A percentile compares a stretch with the other conserved stretches of the same genome.
Conservation (phyloP, 352 stramenopile species). For the Globisporangium lucens region DNA sequence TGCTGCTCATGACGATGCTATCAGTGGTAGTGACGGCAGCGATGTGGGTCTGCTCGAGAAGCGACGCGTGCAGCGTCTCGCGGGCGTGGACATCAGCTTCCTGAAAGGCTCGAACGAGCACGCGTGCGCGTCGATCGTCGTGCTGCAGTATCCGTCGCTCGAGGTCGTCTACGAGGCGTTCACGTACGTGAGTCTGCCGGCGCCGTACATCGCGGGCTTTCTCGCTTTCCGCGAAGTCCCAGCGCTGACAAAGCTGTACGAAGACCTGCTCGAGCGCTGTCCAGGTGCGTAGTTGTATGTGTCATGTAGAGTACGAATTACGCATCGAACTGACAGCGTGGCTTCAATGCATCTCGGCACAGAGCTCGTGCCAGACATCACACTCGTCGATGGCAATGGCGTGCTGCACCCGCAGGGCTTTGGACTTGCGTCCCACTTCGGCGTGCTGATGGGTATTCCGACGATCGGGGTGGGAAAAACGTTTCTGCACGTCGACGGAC, state of each 20-base stretch:
- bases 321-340: background rate
- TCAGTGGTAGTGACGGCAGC: background rate
- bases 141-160: slow-evolving; percentile 63
- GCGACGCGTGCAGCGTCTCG: slow-evolving; percentile 38
- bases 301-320: background rate
- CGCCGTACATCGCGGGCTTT: slow-evolving; percentile 80
- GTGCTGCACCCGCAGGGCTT: slow-evolving; percentile 88
- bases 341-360: slow-evolving; percentile 15
- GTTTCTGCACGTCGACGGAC: slow-evolving; percentile 87
- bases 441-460: slow-evolving; percentile 84
- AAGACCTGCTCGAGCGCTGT: slow-evolving; percentile 46
- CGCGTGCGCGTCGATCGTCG: slow-evolving; percentile 79
- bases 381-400: slow-evolving; percentile 92
- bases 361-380: slow-evolving; percentile 80
- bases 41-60: background rate
- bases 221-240: slow-evolving; percentile 79
- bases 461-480: slow-evolving; percentile 91
- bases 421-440: slow-evolving; percentile 92
- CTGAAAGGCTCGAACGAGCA: slow-evolving; percentile 76
- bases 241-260: slow-evolving; percentile 65
- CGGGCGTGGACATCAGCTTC: slow-evolving; percentile 84
- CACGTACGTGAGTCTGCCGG: slow-evolving; percentile 77
- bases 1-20: background rate
- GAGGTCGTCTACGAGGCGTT: slow-evolving; percentile 76
- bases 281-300: slow-evolving; percentile 31